Evolutionary conservation across 139 green algal genomes (phyloP).

Genomic region (Spirogloea muscicola): DNA sequence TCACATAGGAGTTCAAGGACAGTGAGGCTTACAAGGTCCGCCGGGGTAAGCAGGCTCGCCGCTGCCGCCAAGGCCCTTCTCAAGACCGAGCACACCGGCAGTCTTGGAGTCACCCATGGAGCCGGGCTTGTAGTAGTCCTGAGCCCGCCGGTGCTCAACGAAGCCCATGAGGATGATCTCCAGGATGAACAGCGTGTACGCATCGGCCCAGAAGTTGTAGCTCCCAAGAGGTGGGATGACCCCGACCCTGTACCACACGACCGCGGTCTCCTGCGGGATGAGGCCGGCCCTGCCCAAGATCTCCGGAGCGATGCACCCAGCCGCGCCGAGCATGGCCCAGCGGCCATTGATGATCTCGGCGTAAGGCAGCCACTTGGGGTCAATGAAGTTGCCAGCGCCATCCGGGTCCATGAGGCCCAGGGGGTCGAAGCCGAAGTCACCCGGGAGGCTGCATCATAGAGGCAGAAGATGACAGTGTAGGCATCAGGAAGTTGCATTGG

Average conservation of each 20-base stretch:
- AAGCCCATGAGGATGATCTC: conserved; percentile 93
- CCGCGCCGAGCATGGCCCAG: conserved; percentile 93
- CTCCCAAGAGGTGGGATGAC: conserved; percentile 78
- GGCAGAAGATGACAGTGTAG: neutral
- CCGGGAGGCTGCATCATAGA: conserved; percentile 59
- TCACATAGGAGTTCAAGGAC: too few species aligned
- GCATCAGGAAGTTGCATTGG: too few species aligned
- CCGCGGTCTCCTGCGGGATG: conserved; percentile 70
- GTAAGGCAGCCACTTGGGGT: conserved; percentile 83
- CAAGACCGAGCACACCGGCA: conserved; percentile 92
- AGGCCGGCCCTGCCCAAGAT: conserved; percentile 73
- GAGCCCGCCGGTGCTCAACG: conserved; percentile 67
- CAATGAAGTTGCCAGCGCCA: conserved; percentile 84
- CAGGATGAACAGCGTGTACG: conserved; percentile 91
- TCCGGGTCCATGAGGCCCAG: conserved; percentile 90
- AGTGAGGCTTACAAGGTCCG: too few species aligned
- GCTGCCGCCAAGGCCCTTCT: conserved; percentile 67
- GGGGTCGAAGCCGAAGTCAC: conserved; percentile 78
- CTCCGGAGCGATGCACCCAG: conserved; percentile 91
- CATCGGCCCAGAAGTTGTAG: conserved; percentile 82
- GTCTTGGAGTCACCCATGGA: too few species aligned
- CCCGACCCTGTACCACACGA: conserved; percentile 83
- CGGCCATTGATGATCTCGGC: conserved; percentile 63
- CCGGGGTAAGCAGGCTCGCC: conserved; percentile 82
- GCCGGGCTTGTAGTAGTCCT: conserved; percentile 43